Conservation (phyloP, 2,329 filamentous ascomycete genomes). For the Phialocephala subalpina region DNA sequence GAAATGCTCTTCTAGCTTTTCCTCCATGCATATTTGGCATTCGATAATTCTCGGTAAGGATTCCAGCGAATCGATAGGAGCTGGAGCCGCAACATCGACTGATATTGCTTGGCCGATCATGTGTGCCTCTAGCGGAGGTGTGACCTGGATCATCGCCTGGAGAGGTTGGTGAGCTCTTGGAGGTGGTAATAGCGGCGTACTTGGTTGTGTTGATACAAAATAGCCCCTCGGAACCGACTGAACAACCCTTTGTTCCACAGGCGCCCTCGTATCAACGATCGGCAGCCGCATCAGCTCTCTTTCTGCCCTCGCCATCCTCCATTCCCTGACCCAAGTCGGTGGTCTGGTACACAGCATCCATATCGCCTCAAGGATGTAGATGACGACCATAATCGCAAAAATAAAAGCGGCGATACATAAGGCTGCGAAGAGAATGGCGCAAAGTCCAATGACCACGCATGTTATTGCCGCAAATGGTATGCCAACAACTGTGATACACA, state of each 20-base stretch:
- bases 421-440: conserved; percentile 20
- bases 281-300: conserved; percentile 17
- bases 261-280: conserved; percentile 8
- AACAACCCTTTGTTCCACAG: conserved; percentile 14
- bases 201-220: conserved; percentile 2
- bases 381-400: conserved; percentile 7
- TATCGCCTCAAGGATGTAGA: conserved; percentile 11
- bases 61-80: background rate
- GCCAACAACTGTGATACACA: conserved; percentile 31
- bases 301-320: conserved; percentile 11
- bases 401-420: conserved; percentile 19
- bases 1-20: conserved; percentile 20
- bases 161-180: background rate
- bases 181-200: background rate
- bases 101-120: background rate
- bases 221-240: conserved; percentile 18
- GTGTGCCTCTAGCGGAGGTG: conserved; percentile 19
- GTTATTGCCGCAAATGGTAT: conserved; percentile 28
- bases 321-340: conserved; percentile 22
- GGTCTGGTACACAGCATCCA: conserved; percentile 6
- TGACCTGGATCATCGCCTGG: background rate
- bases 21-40: conserved; percentile 29
- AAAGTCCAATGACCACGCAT: conserved; percentile 20
- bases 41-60: conserved; percentile 18
- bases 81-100: conserved; percentile 7